These are phyloP conservation scores for Diplotaxis tenuifolia DNA, from an alignment of 345 rosid genomes.

Conservation along the genomic window DNA sequence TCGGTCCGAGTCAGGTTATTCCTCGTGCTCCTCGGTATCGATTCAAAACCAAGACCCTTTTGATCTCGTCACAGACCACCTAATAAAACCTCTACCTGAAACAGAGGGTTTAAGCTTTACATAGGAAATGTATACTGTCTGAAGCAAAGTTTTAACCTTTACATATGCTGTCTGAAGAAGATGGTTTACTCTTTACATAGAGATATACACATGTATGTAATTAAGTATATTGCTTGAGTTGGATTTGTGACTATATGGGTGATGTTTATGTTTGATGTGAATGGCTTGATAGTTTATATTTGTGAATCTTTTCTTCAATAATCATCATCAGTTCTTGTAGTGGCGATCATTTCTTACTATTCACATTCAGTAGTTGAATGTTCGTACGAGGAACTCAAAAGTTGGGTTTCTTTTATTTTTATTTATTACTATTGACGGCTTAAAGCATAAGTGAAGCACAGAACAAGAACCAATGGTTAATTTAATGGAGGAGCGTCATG, in stretches of 20 bases:
- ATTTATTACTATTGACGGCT: not conserved
- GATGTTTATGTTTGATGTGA: slow-evolving; percentile 3
- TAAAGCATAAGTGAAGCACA: not conserved
- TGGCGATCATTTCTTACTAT: not conserved
- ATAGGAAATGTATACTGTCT: not conserved
- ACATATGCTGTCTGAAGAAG: not conserved
- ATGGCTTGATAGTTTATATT: not conserved
- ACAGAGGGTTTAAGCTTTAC: slow-evolving; percentile 10
- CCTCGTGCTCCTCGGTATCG: slow-evolving; percentile 77
- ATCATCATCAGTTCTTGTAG: not conserved
- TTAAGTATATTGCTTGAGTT: not conserved
- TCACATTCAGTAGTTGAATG: not conserved
- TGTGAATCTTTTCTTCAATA: too few relatives aligned
- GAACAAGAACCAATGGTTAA: slow-evolving; percentile 13
- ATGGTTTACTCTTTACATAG: not conserved
- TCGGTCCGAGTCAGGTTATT: slow-evolving; percentile 84
- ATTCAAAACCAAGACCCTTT: slow-evolving; percentile 68
- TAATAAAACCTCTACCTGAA: slow-evolving; percentile 30
- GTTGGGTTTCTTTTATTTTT: not conserved
- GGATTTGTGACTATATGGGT: not conserved
- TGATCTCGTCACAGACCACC: slow-evolving; percentile 58
- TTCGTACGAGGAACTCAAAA: not conserved
- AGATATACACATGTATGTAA: not conserved
- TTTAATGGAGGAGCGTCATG: slow-evolving; percentile 16
- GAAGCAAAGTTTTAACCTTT: slow-evolving; percentile 12